A percentile compares a stretch with the other conserved stretches of the same genome.
Conservation (phyloP, 148 eudicot species). For the Tetragonia tetragonoides region DNA sequence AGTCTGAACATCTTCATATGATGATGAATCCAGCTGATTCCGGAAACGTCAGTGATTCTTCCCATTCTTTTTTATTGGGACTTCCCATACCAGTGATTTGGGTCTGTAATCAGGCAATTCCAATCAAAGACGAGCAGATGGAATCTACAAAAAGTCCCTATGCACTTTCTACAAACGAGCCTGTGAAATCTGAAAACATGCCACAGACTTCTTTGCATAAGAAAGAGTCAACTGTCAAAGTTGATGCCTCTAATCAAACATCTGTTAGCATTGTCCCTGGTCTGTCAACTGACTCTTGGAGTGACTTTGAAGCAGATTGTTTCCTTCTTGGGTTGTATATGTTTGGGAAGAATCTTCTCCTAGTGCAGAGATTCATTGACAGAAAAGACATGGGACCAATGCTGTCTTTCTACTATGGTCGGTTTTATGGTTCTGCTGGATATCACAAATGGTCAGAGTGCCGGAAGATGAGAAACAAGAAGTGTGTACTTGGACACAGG, state of each 20-base stretch:
- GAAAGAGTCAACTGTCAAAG: conserved; percentile 20
- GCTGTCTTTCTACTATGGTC: conserved; percentile 57
- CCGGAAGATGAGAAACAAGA: conserved; percentile 58
- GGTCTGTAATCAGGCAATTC: conserved; percentile 30
- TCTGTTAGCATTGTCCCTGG: conserved; percentile 48
- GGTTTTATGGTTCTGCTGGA: conserved; percentile 46
- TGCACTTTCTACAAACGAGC: conserved; percentile 15
- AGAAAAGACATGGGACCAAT: conserved; percentile 54
- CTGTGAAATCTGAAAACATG: conserved; percentile 13
- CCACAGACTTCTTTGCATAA: not conserved
- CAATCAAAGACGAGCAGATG: conserved; percentile 18
- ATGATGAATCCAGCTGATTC: conserved; percentile 24
- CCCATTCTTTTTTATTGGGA: conserved; percentile 42
- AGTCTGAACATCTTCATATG: conserved; percentile 28
- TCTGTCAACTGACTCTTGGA: conserved; percentile 40
- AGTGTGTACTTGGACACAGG: conserved; percentile 55
- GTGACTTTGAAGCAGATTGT: conserved; percentile 51
- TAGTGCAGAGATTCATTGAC: conserved; percentile 50
- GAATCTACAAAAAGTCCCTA: conserved; percentile 8
- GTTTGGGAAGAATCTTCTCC: conserved; percentile 67
- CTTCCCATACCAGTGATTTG: conserved; percentile 51
- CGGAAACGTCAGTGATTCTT: conserved; percentile 7
- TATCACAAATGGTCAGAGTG: conserved; percentile 67
- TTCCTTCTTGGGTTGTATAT: conserved; percentile 76
- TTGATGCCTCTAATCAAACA: conserved; percentile 5